These are phyloP conservation scores for Alliaria petiolata DNA, from an alignment of 345 rosid genomes.

Conservation along the genomic window DNA sequence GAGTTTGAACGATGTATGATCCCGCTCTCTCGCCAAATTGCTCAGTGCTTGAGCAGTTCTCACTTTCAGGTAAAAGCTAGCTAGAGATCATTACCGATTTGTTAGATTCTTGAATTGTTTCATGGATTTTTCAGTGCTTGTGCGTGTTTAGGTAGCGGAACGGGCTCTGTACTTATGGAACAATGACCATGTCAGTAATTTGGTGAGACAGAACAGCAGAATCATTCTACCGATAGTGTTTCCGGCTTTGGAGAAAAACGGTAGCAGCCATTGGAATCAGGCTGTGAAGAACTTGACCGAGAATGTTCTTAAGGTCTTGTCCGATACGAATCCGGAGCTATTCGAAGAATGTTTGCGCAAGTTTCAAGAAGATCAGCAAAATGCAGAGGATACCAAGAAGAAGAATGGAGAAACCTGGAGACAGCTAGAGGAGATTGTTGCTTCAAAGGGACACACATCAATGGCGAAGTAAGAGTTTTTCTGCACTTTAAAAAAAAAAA, in stretches of 20 bases:
- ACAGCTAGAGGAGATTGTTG: conserved; percentile 64
- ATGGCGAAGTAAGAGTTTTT: conserved; percentile 27
- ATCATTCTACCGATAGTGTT: conserved; percentile 34
- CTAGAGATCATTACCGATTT: not conserved
- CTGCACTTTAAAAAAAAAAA: not conserved
- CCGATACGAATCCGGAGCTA: conserved; percentile 33
- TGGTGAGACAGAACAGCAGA: conserved; percentile 36
- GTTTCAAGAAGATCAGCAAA: conserved; percentile 36
- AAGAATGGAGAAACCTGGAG: conserved; percentile 44
- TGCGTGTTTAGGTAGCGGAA: conserved; percentile 36
- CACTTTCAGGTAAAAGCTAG: conserved; percentile 73
- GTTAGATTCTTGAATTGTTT: conserved; percentile 11
- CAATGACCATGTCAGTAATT: conserved; percentile 34
- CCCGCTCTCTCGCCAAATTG: conserved; percentile 68
- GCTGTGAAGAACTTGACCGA: conserved; percentile 34
- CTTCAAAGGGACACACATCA: conserved; percentile 39
- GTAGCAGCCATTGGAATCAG: conserved; percentile 37
- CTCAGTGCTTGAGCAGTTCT: conserved; percentile 68
- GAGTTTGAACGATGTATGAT: conserved; percentile 89
- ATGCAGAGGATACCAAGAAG: conserved; percentile 32
- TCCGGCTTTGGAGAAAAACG: conserved; percentile 35
- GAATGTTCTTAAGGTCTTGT: conserved; percentile 36
- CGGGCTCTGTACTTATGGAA: conserved; percentile 38
- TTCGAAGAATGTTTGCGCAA: conserved; percentile 35
- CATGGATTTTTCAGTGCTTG: not conserved